These are phyloP conservation scores for Tubosaeta sp. DNA, from an alignment of 768 basidiomycete species.

Conservation along the genomic window DNA sequence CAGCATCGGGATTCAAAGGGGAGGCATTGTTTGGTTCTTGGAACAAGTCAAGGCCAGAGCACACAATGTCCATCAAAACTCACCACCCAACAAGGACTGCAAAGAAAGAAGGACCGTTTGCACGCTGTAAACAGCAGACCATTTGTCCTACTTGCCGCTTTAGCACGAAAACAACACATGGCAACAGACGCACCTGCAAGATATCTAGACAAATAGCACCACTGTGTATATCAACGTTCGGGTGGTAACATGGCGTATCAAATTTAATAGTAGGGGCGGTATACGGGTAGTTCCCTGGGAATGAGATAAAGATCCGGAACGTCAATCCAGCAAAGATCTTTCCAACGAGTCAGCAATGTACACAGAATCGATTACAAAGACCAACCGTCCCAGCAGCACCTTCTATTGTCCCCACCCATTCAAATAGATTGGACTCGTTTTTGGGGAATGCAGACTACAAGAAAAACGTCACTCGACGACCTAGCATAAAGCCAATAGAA, in stretches of 20 bases:
- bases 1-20: constrained; percentile 84
- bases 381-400: constrained; percentile 66
- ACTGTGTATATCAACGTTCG: constrained; percentile 77
- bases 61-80: constrained; percentile 18
- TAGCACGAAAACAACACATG: neutral
- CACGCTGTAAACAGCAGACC: constrained; percentile 91
- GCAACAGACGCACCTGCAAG: constrained; percentile 54
- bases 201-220: constrained; percentile 87
- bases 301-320: constrained; percentile 81
- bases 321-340: constrained; percentile 76
- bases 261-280: constrained; percentile 82
- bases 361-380: neutral
- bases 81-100: constrained; percentile 85
- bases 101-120: constrained; percentile 85
- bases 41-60: neutral
- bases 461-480: neutral
- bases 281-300: constrained; percentile 88
- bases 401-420: constrained; percentile 88
- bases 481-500: neutral
- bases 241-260: constrained; percentile 87
- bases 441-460: constrained; percentile 87
- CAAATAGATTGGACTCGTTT: constrained; percentile 80
- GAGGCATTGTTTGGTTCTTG: constrained; percentile 91
- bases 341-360: constrained; percentile 5
- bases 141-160: constrained; percentile 62